Evolutionary conservation across 2,329 filamentous ascomycete genomes (phyloP).

Genomic region (Samsoniella hepiali): DNA sequence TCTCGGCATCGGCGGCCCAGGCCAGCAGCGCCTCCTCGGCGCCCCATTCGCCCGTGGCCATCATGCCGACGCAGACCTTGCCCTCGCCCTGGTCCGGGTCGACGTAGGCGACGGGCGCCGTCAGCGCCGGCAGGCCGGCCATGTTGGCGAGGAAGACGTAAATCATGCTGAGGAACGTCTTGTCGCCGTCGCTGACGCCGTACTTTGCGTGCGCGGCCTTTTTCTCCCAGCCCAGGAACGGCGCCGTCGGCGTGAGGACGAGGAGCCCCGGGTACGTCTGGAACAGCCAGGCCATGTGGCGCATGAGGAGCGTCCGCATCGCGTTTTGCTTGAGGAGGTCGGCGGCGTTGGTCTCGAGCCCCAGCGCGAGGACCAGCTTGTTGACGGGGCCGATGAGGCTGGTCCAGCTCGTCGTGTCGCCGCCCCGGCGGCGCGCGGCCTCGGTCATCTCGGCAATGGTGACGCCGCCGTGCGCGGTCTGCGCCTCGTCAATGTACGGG

Average conservation of each 20-base stretch:
- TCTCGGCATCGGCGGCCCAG: constrained; percentile 58
- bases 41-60: constrained; percentile 66
- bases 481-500: constrained; percentile 66
- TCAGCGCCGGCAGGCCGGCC: constrained; percentile 71
- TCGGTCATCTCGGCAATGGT: constrained; percentile 70
- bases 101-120: constrained; percentile 71
- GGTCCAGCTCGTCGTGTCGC: constrained; percentile 48
- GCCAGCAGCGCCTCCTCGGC: constrained; percentile 59
- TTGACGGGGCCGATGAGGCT: constrained; percentile 62
- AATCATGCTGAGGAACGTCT: constrained; percentile 73
- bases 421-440: constrained; percentile 40
- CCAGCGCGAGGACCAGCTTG: constrained; percentile 65
- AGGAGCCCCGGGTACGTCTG: constrained; percentile 69
- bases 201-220: constrained; percentile 57
- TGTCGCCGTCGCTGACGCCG: constrained; percentile 72
- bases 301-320: constrained; percentile 73
- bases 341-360: constrained; percentile 58
- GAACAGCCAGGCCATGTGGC: constrained; percentile 70
- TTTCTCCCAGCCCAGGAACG: constrained; percentile 71
- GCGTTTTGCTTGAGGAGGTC: constrained; percentile 73
- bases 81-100: constrained; percentile 55
- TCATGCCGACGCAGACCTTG: constrained; percentile 56
- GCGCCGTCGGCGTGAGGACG: constrained; percentile 74
- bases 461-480: constrained; percentile 72
- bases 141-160: constrained; percentile 86